Evolutionary conservation across 306 rosid species (phyloP).

Genomic region (Lablab purpureus): DNA sequence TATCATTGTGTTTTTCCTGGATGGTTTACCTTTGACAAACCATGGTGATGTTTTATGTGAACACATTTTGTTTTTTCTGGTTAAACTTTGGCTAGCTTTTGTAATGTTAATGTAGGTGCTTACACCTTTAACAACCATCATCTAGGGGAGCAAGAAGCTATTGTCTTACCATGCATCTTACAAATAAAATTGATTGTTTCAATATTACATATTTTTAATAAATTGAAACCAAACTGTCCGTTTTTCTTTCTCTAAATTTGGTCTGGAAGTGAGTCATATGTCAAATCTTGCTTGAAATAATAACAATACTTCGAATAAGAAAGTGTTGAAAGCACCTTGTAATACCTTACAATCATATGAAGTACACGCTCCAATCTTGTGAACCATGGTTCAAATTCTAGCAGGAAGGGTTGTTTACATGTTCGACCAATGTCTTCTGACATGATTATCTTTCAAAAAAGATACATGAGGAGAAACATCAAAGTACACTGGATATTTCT

Average conservation of each 20-base stretch:
- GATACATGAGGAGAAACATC: too few species aligned
- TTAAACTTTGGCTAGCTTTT: background rate
- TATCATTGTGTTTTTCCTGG: background rate
- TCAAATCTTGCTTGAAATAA: background rate
- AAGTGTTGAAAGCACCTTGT: background rate
- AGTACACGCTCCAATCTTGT: too few species aligned
- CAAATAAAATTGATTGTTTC: slow-evolving; percentile 12
- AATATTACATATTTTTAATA: background rate
- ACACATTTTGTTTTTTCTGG: background rate
- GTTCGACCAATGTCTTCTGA: too few species aligned
- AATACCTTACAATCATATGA: background rate
- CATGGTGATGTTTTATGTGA: background rate
- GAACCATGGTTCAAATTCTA: too few species aligned
- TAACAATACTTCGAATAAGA: background rate
- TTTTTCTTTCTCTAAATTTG: background rate
- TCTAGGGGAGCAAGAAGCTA: background rate
- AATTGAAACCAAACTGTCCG: background rate
- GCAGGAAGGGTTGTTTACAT: too few species aligned
- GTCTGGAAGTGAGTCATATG: background rate
- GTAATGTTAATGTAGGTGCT: background rate
- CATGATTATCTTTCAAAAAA: too few species aligned
- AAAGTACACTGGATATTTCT: too few species aligned
- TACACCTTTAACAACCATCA: background rate
- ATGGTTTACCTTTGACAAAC: background rate
- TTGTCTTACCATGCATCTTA: background rate